A percentile compares a stretch with the other conserved stretches of the same genome.
Conservation (phyloP, 2,329 filamentous ascomycete genomes). For the Aciculosporium take region DNA sequence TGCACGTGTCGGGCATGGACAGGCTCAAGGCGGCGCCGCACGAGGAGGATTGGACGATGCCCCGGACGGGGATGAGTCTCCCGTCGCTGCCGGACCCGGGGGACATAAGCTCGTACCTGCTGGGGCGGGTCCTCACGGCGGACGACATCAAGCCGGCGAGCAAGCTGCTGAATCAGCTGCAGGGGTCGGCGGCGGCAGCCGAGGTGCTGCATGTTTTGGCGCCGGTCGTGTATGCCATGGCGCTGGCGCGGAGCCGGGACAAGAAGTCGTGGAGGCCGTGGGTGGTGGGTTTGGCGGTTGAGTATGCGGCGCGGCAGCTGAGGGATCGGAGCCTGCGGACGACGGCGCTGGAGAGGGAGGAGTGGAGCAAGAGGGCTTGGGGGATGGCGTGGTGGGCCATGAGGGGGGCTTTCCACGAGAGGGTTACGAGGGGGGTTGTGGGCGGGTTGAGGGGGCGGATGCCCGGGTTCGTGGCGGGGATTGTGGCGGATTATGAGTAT, state of each 20-base stretch:
- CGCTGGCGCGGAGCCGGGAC: constrained; percentile 58
- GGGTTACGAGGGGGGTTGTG: constrained; percentile 66
- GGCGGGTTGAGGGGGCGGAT: constrained; percentile 60
- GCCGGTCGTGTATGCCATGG: constrained; percentile 73
- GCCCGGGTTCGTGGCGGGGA: constrained; percentile 66
- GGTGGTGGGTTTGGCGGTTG: constrained; percentile 71
- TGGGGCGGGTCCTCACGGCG: constrained; percentile 80
- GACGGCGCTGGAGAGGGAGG: constrained; percentile 77
- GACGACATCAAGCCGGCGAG: constrained; percentile 93
- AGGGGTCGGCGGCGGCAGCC: constrained; percentile 59
- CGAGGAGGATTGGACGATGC: constrained; percentile 70
- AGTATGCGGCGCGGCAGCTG: constrained; percentile 80
- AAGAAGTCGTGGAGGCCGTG: constrained; percentile 83
- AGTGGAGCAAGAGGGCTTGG: constrained; percentile 79
- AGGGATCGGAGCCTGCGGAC: constrained; percentile 61
- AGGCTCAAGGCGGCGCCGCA: constrained; percentile 21
- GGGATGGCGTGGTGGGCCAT: constrained; percentile 90
- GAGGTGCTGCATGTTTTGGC: constrained; percentile 87
- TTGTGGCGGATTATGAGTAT: constrained; percentile 93
- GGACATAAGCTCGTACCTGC: constrained; percentile 76
- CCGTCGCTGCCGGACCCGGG: constrained; percentile 68
- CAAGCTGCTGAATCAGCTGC: constrained; percentile 68
- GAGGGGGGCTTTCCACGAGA: constrained; percentile 94
- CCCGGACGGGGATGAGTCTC: constrained; percentile 75
- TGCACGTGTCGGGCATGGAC: constrained; percentile 18